Evolutionary conservation across 108 stramenopile genomes (phyloP).

Genomic region (Cyclotella choctawhatcheeana): DNA sequence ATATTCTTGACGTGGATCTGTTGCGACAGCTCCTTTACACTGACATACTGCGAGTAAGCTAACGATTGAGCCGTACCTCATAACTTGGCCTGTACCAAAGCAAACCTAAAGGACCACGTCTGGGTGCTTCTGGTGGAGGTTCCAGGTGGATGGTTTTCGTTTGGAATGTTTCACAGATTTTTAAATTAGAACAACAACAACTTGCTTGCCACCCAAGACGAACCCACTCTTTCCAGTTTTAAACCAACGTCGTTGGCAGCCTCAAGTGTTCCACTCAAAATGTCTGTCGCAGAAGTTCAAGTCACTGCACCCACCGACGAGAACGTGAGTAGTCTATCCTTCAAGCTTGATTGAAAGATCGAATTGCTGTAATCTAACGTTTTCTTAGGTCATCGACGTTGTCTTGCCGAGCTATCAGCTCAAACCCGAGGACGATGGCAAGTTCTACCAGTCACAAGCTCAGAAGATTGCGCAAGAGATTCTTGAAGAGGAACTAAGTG

Average conservation of each 20-base stretch:
- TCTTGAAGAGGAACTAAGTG: slow-evolving; percentile 35
- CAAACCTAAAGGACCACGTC: no score
- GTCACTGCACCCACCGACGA: background rate
- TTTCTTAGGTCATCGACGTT: slow-evolving; percentile 24
- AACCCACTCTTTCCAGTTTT: no score
- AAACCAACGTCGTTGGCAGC: no score
- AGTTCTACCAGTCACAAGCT: slow-evolving; percentile 52
- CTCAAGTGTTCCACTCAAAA: background rate
- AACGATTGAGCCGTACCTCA: no score
- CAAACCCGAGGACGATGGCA: slow-evolving; percentile 45
- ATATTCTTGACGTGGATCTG: slow-evolving; percentile 17
- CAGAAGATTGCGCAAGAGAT: slow-evolving; percentile 43
- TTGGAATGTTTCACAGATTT: no score
- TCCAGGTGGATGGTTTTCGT: no score
- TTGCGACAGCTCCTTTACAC: background rate
- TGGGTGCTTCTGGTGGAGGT: no score
- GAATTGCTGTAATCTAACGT: no score
- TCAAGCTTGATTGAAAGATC: background rate
- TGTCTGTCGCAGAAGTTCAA: background rate
- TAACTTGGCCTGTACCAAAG: no score
- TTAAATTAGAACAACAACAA: slow-evolving; percentile 1
- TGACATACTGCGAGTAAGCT: no score
- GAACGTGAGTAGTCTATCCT: background rate
- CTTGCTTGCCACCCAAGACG: no score
- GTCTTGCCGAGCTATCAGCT: slow-evolving; percentile 46